Percentiles rank a stretch among this genome's conserved stretches.
Conservation (phyloP, 768 basidiomycete species). For the Bullera alba region DNA sequence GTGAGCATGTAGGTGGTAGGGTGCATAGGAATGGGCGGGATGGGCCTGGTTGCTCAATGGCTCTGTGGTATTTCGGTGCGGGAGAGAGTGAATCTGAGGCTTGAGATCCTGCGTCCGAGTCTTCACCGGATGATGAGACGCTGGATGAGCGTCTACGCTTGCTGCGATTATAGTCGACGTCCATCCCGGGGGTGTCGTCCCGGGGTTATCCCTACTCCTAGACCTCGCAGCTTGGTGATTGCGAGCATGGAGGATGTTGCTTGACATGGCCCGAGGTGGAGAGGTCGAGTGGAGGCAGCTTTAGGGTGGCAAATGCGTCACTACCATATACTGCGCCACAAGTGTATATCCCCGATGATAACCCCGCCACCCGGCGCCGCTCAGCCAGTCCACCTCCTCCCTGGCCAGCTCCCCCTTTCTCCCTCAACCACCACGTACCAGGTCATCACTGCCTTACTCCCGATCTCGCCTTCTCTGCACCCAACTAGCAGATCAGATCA, state of each 20-base stretch:
- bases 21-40: conserved; percentile 52
- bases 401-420: neutral
- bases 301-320: no score
- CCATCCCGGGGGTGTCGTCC: no score
- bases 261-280: no score
- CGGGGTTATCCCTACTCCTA: no score
- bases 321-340: no score
- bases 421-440: neutral
- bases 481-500: neutral
- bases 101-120: conserved; percentile 4
- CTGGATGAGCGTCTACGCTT: conserved; percentile 10
- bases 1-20: conserved; percentile 72
- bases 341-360: conserved; percentile 5
- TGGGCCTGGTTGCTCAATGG: neutral
- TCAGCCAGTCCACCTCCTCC: no score
- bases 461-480: neutral
- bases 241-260: no score
- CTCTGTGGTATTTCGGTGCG: conserved; percentile 29
- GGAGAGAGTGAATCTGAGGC: conserved; percentile 8
- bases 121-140: neutral
- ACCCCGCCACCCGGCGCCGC: no score
- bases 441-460: no score
- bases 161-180: no score
- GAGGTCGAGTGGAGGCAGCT: no score
- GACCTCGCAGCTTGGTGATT: no score